Evolutionary conservation across 768 basidiomycete genomes (phyloP).

Genomic region (Chalciporus sphaerocephalus): DNA sequence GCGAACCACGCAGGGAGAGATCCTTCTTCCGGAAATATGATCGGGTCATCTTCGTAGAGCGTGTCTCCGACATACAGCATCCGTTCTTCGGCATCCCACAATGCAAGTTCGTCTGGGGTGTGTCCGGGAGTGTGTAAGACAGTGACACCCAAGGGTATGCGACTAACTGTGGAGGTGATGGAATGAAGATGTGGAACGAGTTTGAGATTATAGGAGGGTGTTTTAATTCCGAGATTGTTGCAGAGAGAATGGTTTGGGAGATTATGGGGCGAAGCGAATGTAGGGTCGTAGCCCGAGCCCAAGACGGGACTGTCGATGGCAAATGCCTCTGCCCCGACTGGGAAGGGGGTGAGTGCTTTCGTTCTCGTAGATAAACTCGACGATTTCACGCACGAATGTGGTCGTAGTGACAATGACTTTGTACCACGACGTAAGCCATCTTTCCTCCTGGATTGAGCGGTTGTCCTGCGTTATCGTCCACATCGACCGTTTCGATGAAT

Average conservation of each 20-base stretch:
- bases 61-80: constrained; percentile 59
- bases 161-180: constrained; percentile 23
- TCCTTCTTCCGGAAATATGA: constrained; percentile 53
- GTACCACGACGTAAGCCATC: constrained; percentile 44
- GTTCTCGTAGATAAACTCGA: neutral
- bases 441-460: constrained; percentile 42
- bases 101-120: constrained; percentile 53
- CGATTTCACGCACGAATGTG: constrained; percentile 47
- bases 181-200: constrained; percentile 42
- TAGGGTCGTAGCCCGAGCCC: constrained; percentile 44
- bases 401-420: constrained; percentile 56
- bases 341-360: neutral
- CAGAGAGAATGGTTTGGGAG: constrained; percentile 48
- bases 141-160: constrained; percentile 33
- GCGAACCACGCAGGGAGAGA: constrained; percentile 49
- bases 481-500: constrained; percentile 45
- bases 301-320: constrained; percentile 44
- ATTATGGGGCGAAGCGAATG: constrained; percentile 39
- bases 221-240: constrained; percentile 35
- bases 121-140: constrained; percentile 57
- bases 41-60: constrained; percentile 50
- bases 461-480: constrained; percentile 39
- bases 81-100: constrained; percentile 45
- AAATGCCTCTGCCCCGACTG: constrained; percentile 51
- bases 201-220: constrained; percentile 43